Conservation (phyloP, 495 filamentous ascomycete species). For the Daldinia decipiens region DNA sequence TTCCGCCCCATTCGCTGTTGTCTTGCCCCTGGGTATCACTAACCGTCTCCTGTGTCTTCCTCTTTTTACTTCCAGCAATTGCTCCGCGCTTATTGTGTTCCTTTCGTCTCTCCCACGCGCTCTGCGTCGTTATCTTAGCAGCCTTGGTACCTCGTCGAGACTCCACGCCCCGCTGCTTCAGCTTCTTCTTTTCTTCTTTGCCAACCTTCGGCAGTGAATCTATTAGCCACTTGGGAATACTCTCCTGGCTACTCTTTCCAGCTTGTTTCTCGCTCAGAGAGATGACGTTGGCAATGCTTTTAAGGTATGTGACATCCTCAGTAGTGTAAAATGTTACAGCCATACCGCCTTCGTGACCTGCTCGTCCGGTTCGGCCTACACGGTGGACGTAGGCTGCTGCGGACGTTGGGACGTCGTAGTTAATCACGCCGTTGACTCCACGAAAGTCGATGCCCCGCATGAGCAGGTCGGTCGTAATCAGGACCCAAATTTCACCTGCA, state of each 20-base stretch:
- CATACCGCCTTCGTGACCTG: slow-evolving; percentile 87
- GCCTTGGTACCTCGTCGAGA: slow-evolving; percentile 66
- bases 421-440: slow-evolving; percentile 91
- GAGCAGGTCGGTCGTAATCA: slow-evolving; percentile 93
- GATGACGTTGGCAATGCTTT: slow-evolving; percentile 93
- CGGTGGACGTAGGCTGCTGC: slow-evolving; percentile 92
- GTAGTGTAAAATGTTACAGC: slow-evolving; percentile 95
- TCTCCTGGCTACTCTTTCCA: slow-evolving; percentile 51
- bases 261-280: slow-evolving; percentile 78
- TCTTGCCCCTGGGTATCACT: slow-evolving; percentile 53
- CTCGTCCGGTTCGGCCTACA: slow-evolving; percentile 88
- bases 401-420: slow-evolving; percentile 94
- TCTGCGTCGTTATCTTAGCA: slow-evolving; percentile 87
- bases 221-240: slow-evolving; percentile 85
- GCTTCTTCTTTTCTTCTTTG: slow-evolving; percentile 81
- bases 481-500: slow-evolving; percentile 91
- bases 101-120: slow-evolving; percentile 81
- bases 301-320: slow-evolving; percentile 90
- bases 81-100: slow-evolving; percentile 81
- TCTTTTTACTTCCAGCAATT: slow-evolving; percentile 73
- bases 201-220: slow-evolving; percentile 83
- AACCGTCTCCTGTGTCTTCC: slow-evolving; percentile 56
- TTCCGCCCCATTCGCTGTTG: slow-evolving; percentile 71
- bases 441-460: slow-evolving; percentile 92
- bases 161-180: slow-evolving; percentile 87